Evolutionary conservation across 2,329 filamentous ascomycete genomes (phyloP), one percentile per base, ranked within the genome.

Genomic region (Sphaerostilbella broomeana): DNA sequence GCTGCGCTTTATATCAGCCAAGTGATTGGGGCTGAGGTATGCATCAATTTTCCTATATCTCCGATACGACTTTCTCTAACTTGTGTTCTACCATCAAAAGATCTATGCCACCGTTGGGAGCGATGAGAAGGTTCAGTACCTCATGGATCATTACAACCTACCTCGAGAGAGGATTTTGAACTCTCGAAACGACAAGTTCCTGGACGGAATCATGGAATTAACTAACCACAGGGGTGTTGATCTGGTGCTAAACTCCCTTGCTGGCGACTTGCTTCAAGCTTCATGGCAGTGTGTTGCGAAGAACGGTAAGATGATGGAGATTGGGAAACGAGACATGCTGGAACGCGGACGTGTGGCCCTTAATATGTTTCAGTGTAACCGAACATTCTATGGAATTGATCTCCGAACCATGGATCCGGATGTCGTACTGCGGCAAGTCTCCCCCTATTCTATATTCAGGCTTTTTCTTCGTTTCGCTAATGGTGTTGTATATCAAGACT

Each of bases 281-380:
- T 60, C 63, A 0, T 73, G 64, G 65, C 44, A 59, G 1, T 70
- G 65, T 31, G 52, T 74, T 3, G 66, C 69, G 1, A 49, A 57
- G 5, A 67, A 63, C 33, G 69, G 67, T 0, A 57, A 50, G 3
- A 63, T 74, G 52, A 41, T 72, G 0, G 68, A 73, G 37, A 62
- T 72, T 13, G 66, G 65, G 6, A 44, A 53, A 8, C 35, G 42
- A 3, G 60, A 63, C 19, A 59, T 65, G 11, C 17, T 16, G 12
- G 17, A 19, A 16, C 29, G 29, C 9, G 29, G 17, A 10, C 18
- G 21, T 16, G n/a, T 32, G 16, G 13, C 29, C 4, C 18, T 32
- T 16, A 58, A 2, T 69, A 64, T 33, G 52, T 74, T 4, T 65
- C 68, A 1, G 50, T 57, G 12, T 67, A 32, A 32, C 11, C 29